Evolutionary conservation across 1,284 basidiomycete genomes (phyloP).

Genomic region (Irpex sp.): DNA sequence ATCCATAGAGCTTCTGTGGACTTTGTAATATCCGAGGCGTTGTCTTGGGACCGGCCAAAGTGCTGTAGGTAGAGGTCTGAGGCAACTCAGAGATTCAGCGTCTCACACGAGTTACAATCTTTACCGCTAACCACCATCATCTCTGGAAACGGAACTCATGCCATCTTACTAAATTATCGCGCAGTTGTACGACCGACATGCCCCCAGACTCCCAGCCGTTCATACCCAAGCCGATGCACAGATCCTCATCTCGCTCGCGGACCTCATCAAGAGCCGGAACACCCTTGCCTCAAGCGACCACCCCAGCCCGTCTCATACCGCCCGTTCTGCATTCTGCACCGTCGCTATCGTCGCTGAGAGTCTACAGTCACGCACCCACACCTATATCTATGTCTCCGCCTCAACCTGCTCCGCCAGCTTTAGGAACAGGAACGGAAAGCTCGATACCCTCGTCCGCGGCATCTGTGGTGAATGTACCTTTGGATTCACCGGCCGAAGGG

Average conservation of each 20-base stretch:
- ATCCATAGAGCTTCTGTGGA: neutral
- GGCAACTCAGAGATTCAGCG: neutral
- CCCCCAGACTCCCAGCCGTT: neutral
- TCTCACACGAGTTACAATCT: neutral
- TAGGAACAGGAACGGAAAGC: slow-evolving; percentile 41
- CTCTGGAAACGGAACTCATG: neutral
- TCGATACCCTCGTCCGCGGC: slow-evolving; percentile 42
- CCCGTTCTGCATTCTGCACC: slow-evolving; percentile 28
- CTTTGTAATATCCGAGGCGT: neutral
- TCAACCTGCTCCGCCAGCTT: neutral
- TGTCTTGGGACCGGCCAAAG: neutral
- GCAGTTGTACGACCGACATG: neutral
- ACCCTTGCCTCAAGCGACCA: slow-evolving; percentile 22
- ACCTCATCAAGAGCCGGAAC: slow-evolving; percentile 30
- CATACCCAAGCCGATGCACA: slow-evolving; percentile 25
- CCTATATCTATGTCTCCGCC: slow-evolving; percentile 18
- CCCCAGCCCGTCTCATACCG: slow-evolving; percentile 25
- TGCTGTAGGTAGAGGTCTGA: neutral
- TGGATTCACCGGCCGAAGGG: slow-evolving; percentile 44
- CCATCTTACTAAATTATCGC: neutral
- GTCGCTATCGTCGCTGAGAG: slow-evolving; percentile 29
- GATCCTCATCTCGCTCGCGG: slow-evolving; percentile 24
- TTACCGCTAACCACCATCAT: neutral
- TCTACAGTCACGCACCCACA: slow-evolving; percentile 26
- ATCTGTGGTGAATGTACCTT: slow-evolving; percentile 51